These are phyloP conservation scores for Venturia asperata DNA, from an alignment of 2,329 filamentous ascomycete genomes.

Conservation along the genomic window DNA sequence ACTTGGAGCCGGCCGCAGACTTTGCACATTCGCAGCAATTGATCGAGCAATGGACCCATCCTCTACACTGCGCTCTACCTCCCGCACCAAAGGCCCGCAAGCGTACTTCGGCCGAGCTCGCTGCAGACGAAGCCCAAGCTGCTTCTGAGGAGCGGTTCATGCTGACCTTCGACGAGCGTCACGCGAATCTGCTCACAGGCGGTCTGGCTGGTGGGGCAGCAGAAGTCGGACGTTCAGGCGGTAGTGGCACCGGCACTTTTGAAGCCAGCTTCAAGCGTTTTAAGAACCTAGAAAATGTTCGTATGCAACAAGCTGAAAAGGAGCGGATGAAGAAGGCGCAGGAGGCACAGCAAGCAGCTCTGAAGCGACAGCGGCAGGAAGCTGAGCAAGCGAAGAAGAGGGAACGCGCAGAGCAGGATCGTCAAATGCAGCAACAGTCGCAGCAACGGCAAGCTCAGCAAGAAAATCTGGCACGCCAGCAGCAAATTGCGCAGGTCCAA, in stretches of 20 bases:
- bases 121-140: constrained; percentile 85
- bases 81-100: constrained; percentile 86
- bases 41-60: constrained; percentile 65
- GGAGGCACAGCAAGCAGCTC: constrained; percentile 47
- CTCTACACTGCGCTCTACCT: constrained; percentile 66
- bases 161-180: constrained; percentile 82
- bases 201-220: constrained; percentile 57
- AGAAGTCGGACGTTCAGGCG: constrained; percentile 49
- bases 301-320: constrained; percentile 66
- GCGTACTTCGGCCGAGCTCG: constrained; percentile 88
- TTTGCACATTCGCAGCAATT: constrained; percentile 63
- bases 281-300: constrained; percentile 83
- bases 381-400: constrained; percentile 24
- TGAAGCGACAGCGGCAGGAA: constrained; percentile 27
- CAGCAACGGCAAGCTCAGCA: constrained; percentile 37
- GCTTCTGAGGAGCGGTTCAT: constrained; percentile 87
- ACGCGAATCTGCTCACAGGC: constrained; percentile 53
- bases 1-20: constrained; percentile 67
- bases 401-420: constrained; percentile 20
- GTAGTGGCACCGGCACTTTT: constrained; percentile 56
- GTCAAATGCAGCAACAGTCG: constrained; percentile 27
- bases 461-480: constrained; percentile 42
- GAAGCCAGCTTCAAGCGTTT: constrained; percentile 85
- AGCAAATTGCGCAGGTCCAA: constrained; percentile 42
- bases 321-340: constrained; percentile 44